Percentiles rank a stretch among this genome's conserved stretches.
Conservation (phyloP, 2,329 filamentous ascomycete species). For the Knufia fluminis region DNA sequence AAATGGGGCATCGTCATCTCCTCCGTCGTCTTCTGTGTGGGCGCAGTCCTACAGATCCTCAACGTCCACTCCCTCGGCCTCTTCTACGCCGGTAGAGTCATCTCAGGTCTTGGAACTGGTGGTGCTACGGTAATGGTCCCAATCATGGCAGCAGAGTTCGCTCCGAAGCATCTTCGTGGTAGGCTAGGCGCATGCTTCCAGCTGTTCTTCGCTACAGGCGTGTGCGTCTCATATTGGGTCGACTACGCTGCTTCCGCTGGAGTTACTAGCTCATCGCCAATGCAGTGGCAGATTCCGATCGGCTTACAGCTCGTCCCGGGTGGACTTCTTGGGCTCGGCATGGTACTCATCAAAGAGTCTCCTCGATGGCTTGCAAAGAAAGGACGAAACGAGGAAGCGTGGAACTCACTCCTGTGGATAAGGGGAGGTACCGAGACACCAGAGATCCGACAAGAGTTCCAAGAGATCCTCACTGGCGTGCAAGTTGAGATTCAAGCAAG, state of each 20-base stretch:
- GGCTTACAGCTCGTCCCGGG: conserved; percentile 43
- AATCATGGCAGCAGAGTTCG: conserved; percentile 39
- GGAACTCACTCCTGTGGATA: conserved; percentile 43
- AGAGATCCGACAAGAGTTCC: conserved; percentile 28
- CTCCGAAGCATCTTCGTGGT: conserved; percentile 35
- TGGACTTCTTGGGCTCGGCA: conserved; percentile 39
- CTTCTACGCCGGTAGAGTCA: conserved; percentile 41
- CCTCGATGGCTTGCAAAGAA: conserved; percentile 40
- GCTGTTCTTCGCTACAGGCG: conserved; percentile 42
- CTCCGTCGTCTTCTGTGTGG: conserved; percentile 32
- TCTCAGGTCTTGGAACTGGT: conserved; percentile 42
- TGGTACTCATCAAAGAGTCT: conserved; percentile 43
- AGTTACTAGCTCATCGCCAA: conserved; percentile 26
- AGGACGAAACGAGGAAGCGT: conserved; percentile 38
- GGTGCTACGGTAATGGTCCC: conserved; percentile 37
- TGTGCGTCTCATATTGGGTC: conserved; percentile 46
- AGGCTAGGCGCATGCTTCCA: conserved; percentile 45
- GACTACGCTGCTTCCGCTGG: conserved; percentile 39
- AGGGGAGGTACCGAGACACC: conserved; percentile 37
- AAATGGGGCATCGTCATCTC: conserved; percentile 37
- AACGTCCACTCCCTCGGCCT: conserved; percentile 36
- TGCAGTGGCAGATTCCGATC: conserved; percentile 50
- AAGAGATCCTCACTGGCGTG: conserved; percentile 36
- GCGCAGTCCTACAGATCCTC: conserved; percentile 36
- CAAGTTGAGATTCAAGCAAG: conserved; percentile 39